Percentiles rank a stretch among this genome's conserved stretches.
Conservation (phyloP, 2,329 filamentous ascomycete species). For the Cercospora sesami region DNA sequence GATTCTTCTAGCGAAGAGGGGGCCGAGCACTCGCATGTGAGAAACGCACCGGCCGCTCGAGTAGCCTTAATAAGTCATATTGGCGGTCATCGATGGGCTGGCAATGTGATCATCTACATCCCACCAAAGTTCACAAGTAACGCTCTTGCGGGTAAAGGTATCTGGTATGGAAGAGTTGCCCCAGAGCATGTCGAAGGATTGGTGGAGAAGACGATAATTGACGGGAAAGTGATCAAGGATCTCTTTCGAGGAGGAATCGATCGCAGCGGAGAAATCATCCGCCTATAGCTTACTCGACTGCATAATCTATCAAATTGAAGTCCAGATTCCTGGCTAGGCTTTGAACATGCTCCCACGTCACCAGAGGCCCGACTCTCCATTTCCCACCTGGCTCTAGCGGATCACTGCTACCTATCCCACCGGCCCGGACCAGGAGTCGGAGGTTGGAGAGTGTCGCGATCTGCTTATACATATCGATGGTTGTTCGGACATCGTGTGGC, state of each 20-base stretch:
- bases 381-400: slow-evolving; percentile 67
- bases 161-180: slow-evolving; percentile 81
- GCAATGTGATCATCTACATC: slow-evolving; percentile 79
- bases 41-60: slow-evolving; percentile 49
- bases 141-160: slow-evolving; percentile 66
- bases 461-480: slow-evolving; percentile 52
- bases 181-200: slow-evolving; percentile 75
- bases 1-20: slow-evolving; percentile 33
- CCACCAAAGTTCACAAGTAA: slow-evolving; percentile 57
- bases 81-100: slow-evolving; percentile 81
- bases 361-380: slow-evolving; percentile 72
- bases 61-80: slow-evolving; percentile 76
- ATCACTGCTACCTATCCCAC: slow-evolving; percentile 61
- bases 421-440: slow-evolving; percentile 63
- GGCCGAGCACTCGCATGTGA: neutral
- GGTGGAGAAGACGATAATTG: slow-evolving; percentile 67
- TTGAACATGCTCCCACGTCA: slow-evolving; percentile 70
- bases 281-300: slow-evolving; percentile 47
- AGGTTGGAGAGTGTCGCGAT: slow-evolving; percentile 73
- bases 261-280: slow-evolving; percentile 34
- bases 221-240: slow-evolving; percentile 67
- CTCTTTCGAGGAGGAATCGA: slow-evolving; percentile 70
- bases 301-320: slow-evolving; percentile 76
- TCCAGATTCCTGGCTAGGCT: slow-evolving; percentile 70
- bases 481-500: slow-evolving; percentile 45